Percentiles rank a stretch among this genome's conserved stretches.
Conservation (phyloP, 371 early-diverging fungal genomes). For the Parasitella parasitica region DNA sequence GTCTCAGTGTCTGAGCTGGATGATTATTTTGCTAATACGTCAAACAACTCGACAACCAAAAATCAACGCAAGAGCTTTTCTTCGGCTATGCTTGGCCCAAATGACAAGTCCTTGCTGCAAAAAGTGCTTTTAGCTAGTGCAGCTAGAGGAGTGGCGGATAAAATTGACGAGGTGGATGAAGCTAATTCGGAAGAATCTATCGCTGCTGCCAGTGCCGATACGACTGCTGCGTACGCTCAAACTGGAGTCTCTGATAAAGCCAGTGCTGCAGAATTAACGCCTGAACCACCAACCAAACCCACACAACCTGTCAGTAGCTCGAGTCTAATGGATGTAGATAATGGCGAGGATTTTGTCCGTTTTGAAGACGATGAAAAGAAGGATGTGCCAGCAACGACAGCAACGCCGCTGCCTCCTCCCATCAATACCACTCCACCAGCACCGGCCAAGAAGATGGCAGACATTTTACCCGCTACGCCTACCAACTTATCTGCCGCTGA, state of each 20-base stretch:
- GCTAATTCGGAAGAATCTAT: background rate
- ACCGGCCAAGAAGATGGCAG: constrained; percentile 9
- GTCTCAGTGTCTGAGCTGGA: constrained; percentile 49
- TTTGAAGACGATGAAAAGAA: constrained; percentile 51
- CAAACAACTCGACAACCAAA: background rate
- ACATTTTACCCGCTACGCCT: constrained; percentile 12
- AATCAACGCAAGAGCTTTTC: constrained; percentile 25
- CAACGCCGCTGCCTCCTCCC: background rate
- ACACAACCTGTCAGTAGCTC: background rate
- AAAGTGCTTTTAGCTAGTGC: constrained; percentile 34
- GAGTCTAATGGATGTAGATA: constrained; percentile 17
- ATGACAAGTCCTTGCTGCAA: constrained; percentile 36
- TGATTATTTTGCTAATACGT: constrained; percentile 34
- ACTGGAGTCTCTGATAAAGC: background rate
- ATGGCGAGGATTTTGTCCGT: constrained; percentile 44
- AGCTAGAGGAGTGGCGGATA: constrained; percentile 29
- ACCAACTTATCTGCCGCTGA: constrained; percentile 25
- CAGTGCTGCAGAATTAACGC: background rate
- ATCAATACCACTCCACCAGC: background rate
- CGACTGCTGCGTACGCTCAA: background rate
- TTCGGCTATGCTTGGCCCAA: constrained; percentile 21
- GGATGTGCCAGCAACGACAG: constrained; percentile 1
- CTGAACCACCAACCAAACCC: background rate
- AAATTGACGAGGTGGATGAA: constrained; percentile 18
- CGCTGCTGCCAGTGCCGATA: background rate